Evolutionary conservation across 352 stramenopile genomes (phyloP), one percentile per base, ranked within the genome.

Genomic region (Globisporangium rhizosaccharum): DNA sequence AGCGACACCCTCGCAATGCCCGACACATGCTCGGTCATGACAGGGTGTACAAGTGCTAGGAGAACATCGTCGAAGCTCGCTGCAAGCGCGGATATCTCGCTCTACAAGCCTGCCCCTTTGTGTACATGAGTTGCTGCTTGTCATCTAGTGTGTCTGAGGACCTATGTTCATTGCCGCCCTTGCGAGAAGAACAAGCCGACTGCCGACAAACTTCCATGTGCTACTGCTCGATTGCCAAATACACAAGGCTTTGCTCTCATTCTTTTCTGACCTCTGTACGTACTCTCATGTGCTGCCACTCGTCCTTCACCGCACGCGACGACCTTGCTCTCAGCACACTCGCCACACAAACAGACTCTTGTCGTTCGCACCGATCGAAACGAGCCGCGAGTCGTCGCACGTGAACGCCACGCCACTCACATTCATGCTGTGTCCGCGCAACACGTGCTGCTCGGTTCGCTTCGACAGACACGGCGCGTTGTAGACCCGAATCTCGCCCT

Each of bases 331-430:
- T 61, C 39, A 66, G 49, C 53, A 55, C 10, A 70, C 33, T 8
- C 44, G 28, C 81, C 84, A 94, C n/a, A 92, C 79, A 42, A 94
- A 72, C 14, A 94, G 42, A 44, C 71, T 86, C 53, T 84, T 85
- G 67, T 92, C 84, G 48, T 79, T 78, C n/a, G 67, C 76, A 11
- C 84, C 84, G 56, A 92, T 77, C 55, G 73, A 82, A 45, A 92
- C 71, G 48, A 94, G 61, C 3, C 72, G 73, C 36, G 73, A 68
- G 57, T 91, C 84, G 45, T 92, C 79, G 57, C 72, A 79, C 7
- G 78, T 92, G 62, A 90, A 90, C n/a, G 56, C 69, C 46, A 89
- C 78, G 61, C 74, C 78, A 51, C 66, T 70, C 41, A 90, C 73
- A 41, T 79, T 73, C 37, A 87, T 61, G 30, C 73, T 69, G 66